These are phyloP conservation scores for Trichophyton mentagrophytes DNA, from an alignment of 2,329 filamentous ascomycete species.

Conservation along the genomic window DNA sequence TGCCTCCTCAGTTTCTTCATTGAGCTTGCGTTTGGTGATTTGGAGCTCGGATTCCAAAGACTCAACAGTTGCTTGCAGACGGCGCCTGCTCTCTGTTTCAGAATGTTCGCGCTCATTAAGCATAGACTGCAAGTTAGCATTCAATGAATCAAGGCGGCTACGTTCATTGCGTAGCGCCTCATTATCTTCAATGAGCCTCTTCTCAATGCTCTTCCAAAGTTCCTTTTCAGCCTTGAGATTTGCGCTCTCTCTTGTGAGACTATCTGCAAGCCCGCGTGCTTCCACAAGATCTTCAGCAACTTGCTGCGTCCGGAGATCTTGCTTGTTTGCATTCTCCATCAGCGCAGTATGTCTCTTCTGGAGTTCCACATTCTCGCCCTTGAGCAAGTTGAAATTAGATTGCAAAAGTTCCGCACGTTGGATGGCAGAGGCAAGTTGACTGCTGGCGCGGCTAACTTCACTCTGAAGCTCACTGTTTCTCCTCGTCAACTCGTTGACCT, in stretches of 20 bases:
- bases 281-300: constrained; percentile 88
- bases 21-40: constrained; percentile 67
- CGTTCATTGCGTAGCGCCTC: constrained; percentile 75
- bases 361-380: constrained; percentile 72
- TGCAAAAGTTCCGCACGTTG: constrained; percentile 85
- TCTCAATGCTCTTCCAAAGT: constrained; percentile 86
- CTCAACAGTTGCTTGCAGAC: constrained; percentile 67
- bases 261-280: constrained; percentile 66
- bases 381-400: constrained; percentile 70
- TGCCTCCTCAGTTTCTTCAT: constrained; percentile 67
- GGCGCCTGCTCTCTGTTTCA: constrained; percentile 68
- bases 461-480: constrained; percentile 74
- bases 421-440: constrained; percentile 66
- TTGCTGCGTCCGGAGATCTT: constrained; percentile 81
- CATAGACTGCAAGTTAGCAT: constrained; percentile 73
- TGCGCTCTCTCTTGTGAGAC: constrained; percentile 76
- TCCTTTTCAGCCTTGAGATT: constrained; percentile 93
- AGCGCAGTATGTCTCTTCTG: constrained; percentile 68
- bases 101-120: constrained; percentile 82
- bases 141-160: constrained; percentile 65
- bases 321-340: constrained; percentile 73
- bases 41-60: constrained; percentile 65
- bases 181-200: constrained; percentile 76
- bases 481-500: constrained; percentile 65
- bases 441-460: constrained; percentile 65